Evolutionary conservation across 768 basidiomycete genomes (phyloP).

Genomic region (Tulasnella sp.): DNA sequence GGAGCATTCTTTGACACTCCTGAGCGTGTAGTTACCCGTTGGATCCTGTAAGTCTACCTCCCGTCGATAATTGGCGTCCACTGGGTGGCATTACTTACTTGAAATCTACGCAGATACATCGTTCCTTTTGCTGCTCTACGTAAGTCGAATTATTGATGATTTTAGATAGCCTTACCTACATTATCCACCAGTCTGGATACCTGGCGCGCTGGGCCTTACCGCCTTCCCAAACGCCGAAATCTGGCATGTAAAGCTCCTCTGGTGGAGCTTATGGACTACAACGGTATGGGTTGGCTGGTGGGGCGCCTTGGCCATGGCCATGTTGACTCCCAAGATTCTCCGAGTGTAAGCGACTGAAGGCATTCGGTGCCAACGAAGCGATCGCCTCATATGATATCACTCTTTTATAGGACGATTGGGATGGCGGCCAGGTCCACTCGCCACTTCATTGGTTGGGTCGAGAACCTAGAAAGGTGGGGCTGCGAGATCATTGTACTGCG

Average conservation of each 20-base stretch:
- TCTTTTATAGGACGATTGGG: conserved; percentile 53
- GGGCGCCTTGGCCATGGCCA: conserved; percentile 51
- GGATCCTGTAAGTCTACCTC: conserved; percentile 38
- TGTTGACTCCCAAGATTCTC: conserved; percentile 26
- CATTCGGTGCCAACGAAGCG: too few relatives aligned
- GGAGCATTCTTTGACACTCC: background rate
- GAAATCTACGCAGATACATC: conserved; percentile 25
- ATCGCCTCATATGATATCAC: conserved; percentile 28
- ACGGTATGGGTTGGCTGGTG: conserved; percentile 82
- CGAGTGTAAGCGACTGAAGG: background rate
- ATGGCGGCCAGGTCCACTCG: conserved; percentile 58
- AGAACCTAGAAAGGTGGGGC: conserved; percentile 48
- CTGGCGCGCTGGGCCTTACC: conserved; percentile 51
- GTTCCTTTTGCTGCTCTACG: conserved; percentile 22
- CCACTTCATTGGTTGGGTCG: conserved; percentile 72
- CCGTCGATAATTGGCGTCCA: background rate
- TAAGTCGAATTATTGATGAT: conserved; percentile 9
- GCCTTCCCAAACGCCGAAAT: conserved; percentile 44
- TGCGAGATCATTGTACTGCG: background rate
- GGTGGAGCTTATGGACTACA: conserved; percentile 80
- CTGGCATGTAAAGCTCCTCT: conserved; percentile 51
- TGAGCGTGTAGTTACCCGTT: conserved; percentile 44
- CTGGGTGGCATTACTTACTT: background rate
- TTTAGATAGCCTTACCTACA: too few relatives aligned
- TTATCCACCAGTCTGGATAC: conserved; percentile 35